Evolutionary conservation across 768 basidiomycete genomes (phyloP).

Genomic region (Lentinula boryana): DNA sequence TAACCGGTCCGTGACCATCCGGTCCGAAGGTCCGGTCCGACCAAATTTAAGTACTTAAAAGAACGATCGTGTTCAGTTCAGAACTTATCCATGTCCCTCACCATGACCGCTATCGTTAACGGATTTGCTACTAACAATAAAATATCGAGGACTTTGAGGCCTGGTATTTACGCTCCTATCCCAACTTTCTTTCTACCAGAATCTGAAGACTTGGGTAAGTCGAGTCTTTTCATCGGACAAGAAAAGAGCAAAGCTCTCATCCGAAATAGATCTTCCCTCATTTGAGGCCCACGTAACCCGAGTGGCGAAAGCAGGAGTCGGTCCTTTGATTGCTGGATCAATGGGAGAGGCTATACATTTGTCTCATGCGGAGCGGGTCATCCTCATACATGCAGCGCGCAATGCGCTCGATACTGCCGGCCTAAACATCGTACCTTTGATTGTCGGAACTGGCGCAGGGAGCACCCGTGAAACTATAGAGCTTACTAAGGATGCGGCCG

Average conservation of each 20-base stretch:
- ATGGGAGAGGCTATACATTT: conserved; percentile 84
- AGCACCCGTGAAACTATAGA: conserved; percentile 81
- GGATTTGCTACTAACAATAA: conserved; percentile 11
- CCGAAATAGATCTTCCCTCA: conserved; percentile 49
- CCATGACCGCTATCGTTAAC: conserved; percentile 36
- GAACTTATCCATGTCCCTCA: background rate
- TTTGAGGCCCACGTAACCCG: conserved; percentile 65
- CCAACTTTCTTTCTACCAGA: conserved; percentile 76
- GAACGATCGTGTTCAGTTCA: background rate
- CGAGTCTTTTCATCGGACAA: background rate
- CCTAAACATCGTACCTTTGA: conserved; percentile 53
- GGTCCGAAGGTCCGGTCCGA: conserved; percentile 1
- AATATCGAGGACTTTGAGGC: conserved; percentile 48
- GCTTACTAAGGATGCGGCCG: conserved; percentile 70
- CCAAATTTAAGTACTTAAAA: background rate
- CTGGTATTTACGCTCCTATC: conserved; percentile 83
- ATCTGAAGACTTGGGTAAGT: conserved; percentile 79
- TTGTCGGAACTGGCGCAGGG: conserved; percentile 78
- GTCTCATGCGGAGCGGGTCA: conserved; percentile 59
- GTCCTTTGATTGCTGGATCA: conserved; percentile 69
- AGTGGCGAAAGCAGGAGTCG: conserved; percentile 62
- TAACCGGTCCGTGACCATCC: background rate
- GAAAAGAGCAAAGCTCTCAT: conserved; percentile 6
- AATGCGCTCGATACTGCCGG: conserved; percentile 65
- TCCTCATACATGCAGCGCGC: conserved; percentile 61